Base-by-base conservation (phyloP, 176 grass and related monocot species). In the Musa troglodytarum region DNA sequence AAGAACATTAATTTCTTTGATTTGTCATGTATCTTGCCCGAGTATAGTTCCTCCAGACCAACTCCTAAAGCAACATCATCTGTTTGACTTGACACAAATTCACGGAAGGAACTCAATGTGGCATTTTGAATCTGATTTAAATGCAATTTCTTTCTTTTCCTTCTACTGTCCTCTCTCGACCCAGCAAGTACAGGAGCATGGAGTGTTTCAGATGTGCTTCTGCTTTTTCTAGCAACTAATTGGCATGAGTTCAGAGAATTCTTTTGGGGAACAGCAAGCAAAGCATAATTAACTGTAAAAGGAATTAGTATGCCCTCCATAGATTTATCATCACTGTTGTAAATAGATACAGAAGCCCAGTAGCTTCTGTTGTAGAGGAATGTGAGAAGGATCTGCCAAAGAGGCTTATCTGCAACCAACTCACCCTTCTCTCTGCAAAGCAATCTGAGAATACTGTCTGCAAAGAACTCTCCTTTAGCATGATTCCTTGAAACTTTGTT, bases 311-410 rank as follows among this genome's bases (percentile, higher is more conserved):
- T n/a, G 64, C 88, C 95, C 63, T 92, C 82, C 34, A 86, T n/a
- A 65, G 56, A 84, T 54, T 72, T 86, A 23, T 74, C 83, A 17
- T 84, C 82, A 23, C 53, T 80, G 83, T 81, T 80, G 19, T 66
- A 78, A 79, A 96, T 57, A 0, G 81, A 92, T 3, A 88, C 87
- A 51, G 86, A 12, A 57, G 87, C 89, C 19, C 89, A 86, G 53
- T 85, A 96, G 52, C 64, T 88, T 59, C 43, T 84, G 54, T 76
- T 77, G 50, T 75, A 77, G 62, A 99, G 90, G 52, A 99, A 99
- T 67, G 88, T 77, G 53, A 99, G 74, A 85, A 99, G 81, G 50
- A 99, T 76, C 82, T 99, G 95, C 95, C 95, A 99, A 79, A 94
- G 87, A 4, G 95, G 88, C 76, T 76, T 89, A 71, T 72, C 76